phyloP scores from a whole-genome alignment of 1,139 yeast species.

The Yamadazyma trypodendri region DNA sequence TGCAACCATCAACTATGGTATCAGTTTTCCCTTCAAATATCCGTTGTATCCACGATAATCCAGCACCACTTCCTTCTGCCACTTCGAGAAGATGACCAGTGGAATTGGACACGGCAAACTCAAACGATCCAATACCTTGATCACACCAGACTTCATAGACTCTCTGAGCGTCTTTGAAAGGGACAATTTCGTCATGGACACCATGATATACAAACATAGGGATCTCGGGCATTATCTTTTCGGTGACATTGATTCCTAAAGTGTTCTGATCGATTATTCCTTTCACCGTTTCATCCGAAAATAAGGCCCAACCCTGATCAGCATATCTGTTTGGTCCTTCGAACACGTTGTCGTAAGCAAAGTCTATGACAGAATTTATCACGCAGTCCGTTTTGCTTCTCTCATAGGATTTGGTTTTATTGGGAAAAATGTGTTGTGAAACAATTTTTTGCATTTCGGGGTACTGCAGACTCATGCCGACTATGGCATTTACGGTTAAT shows the following conservation, averaged over 20 bases:
- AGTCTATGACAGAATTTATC: slow-evolving; percentile 8
- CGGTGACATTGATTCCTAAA: slow-evolving; percentile 14
- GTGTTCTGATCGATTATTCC: slow-evolving; percentile 19
- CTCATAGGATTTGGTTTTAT: slow-evolving; percentile 10
- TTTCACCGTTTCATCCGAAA: slow-evolving; percentile 5
- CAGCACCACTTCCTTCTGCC: slow-evolving; percentile 29
- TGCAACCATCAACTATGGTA: slow-evolving; percentile 32
- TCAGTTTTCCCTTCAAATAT: slow-evolving; percentile 19
- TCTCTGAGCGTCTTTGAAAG: slow-evolving; percentile 23
- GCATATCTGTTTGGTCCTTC: slow-evolving; percentile 17
- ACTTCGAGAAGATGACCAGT: slow-evolving; percentile 29
- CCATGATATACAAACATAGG: slow-evolving; percentile 39
- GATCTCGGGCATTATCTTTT: slow-evolving; percentile 23
- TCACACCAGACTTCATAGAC: slow-evolving; percentile 32
- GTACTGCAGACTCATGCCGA: slow-evolving; percentile 28
- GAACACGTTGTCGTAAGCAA: slow-evolving; percentile 17
- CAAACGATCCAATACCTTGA: slow-evolving; percentile 27
- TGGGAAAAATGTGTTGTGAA: slow-evolving; percentile 8
- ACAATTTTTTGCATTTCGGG: slow-evolving; percentile 16
- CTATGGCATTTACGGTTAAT: slow-evolving; percentile 24
- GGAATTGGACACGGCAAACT: slow-evolving; percentile 23
- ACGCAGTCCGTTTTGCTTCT: slow-evolving; percentile 16
- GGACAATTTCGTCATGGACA: slow-evolving; percentile 27
- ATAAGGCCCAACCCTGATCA: slow-evolving; percentile 16
- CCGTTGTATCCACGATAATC: slow-evolving; percentile 24